Conservation (phyloP, 345 rosid genomes). For the Eucalyptus coolabah region DNA sequence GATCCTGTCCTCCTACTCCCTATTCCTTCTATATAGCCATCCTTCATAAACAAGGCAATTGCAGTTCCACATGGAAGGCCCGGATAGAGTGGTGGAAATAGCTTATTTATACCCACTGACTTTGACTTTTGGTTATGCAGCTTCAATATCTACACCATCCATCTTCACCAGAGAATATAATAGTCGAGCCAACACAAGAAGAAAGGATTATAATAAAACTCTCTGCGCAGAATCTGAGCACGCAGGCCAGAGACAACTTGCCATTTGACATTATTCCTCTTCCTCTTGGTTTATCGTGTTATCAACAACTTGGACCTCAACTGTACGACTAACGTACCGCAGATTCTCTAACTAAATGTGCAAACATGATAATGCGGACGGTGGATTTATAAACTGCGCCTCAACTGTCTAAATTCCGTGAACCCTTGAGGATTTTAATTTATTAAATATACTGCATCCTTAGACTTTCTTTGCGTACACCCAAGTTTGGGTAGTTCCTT, state of each 20-base stretch:
- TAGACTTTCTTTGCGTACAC: neutral
- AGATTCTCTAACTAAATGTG: neutral
- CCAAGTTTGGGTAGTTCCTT: neutral
- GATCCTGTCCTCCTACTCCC: neutral
- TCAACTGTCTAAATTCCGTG: neutral
- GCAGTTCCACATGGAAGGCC: neutral
- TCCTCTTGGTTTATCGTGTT: neutral
- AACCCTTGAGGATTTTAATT: neutral
- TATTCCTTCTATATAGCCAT: neutral
- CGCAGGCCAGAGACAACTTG: neutral
- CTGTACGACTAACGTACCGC: neutral
- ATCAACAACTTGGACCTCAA: neutral
- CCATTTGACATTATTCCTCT: neutral
- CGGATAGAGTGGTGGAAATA: neutral
- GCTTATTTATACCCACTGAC: neutral
- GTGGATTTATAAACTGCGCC: neutral
- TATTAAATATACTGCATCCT: neutral
- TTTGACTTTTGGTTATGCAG: neutral
- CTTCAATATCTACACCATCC: neutral
- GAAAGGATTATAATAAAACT: neutral
- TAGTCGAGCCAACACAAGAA: neutral
- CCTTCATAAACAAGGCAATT: constrained; percentile 3
- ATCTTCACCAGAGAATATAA: neutral
- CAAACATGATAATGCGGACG: neutral
- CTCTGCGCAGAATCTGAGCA: neutral